Evolutionary conservation across 768 basidiomycete species (phyloP).

Genomic region (Termitomyces sp.): DNA sequence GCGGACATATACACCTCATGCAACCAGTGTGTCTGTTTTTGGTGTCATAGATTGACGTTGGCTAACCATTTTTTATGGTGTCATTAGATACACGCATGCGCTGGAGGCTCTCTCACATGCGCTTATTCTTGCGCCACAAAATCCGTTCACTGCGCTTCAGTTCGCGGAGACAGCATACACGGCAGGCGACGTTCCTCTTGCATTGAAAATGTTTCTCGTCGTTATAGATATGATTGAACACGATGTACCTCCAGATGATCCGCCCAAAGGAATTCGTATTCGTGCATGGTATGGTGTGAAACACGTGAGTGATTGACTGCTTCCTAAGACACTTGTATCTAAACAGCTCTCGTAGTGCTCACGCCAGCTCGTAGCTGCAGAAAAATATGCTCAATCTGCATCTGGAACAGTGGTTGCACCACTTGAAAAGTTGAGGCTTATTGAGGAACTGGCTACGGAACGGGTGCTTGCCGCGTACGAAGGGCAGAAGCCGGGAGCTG

Average conservation of each 20-base stretch:
- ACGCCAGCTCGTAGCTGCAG: conserved; percentile 43
- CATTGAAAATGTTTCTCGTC: conserved; percentile 75
- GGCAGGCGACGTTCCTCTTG: conserved; percentile 64
- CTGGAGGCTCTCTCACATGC: conserved; percentile 78
- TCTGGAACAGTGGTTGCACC: conserved; percentile 54
- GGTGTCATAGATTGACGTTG: neutral
- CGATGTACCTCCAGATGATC: conserved; percentile 37
- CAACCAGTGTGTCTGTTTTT: conserved; percentile 52
- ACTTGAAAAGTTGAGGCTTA: conserved; percentile 42
- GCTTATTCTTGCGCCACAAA: conserved; percentile 78
- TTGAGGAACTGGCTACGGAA: conserved; percentile 74
- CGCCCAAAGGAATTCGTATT: conserved; percentile 51
- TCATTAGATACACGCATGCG: conserved; percentile 60
- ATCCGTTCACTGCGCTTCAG: conserved; percentile 79
- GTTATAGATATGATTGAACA: conserved; percentile 74
- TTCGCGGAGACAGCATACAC: conserved; percentile 89
- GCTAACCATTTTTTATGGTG: neutral
- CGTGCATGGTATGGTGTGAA: conserved; percentile 85
- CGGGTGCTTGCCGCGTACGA: conserved; percentile 60
- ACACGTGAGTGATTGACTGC: conserved; percentile 44
- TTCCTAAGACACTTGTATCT: neutral
- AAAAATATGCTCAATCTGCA: conserved; percentile 35
- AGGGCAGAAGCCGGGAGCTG: conserved; percentile 36
- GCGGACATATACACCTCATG: conserved; percentile 74
- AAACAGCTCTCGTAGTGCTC: conserved; percentile 42